Conservation (phyloP, 1,284 basidiomycete species). For the Cystobasidiaceae sp. region DNA sequence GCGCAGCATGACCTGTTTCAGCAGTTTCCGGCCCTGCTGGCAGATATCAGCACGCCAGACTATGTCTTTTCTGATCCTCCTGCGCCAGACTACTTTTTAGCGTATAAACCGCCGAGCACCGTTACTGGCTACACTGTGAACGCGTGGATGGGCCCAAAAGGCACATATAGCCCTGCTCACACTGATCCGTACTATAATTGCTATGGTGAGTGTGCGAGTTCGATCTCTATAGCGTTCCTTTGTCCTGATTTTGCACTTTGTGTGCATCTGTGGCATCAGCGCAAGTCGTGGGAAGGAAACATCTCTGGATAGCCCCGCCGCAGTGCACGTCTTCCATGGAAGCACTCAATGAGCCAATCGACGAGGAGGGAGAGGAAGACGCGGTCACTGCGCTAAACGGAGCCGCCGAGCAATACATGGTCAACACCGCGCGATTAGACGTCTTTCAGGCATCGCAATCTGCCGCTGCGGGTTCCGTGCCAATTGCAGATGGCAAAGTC, state of each 20-base stretch:
- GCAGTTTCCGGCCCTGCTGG: constrained; percentile 72
- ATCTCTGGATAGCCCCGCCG: constrained; percentile 87
- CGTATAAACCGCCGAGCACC: constrained; percentile 63
- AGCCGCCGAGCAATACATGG: constrained; percentile 52
- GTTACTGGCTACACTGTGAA: constrained; percentile 69
- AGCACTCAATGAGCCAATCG: constrained; percentile 25
- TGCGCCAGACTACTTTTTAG: constrained; percentile 51
- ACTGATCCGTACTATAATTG: constrained; percentile 93
- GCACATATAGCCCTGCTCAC: constrained; percentile 79
- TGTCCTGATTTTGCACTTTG: neutral
- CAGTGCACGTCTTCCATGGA: constrained; percentile 54
- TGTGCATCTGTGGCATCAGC: constrained; percentile 50
- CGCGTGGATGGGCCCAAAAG: constrained; percentile 78
- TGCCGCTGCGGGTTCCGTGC: neutral
- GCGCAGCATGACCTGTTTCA: constrained; percentile 81
- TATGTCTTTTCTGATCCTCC: constrained; percentile 71
- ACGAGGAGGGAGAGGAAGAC: constrained; percentile 47
- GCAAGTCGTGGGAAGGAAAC: constrained; percentile 81
- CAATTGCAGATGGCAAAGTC: neutral
- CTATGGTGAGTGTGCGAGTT: constrained; percentile 58
- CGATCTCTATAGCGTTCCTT: neutral
- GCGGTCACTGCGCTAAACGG: constrained; percentile 51
- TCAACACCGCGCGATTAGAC: constrained; percentile 49
- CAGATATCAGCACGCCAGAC: constrained; percentile 76
- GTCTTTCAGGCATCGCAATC: constrained; percentile 42